phyloP scores from a whole-genome alignment of 2,329 filamentous ascomycete species.

The Aspergillus sp. region DNA sequence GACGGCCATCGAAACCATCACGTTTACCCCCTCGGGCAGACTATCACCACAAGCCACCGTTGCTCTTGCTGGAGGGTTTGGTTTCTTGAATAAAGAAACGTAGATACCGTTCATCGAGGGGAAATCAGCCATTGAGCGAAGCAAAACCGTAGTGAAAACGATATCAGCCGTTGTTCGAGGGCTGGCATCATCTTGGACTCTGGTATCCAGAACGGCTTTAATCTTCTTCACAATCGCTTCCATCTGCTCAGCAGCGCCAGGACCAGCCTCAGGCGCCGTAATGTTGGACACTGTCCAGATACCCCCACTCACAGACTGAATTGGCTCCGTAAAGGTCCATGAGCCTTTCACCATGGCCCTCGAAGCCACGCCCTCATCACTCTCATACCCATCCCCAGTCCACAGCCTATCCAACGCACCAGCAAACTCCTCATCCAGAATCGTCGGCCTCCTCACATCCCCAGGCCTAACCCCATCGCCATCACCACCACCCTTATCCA shows the following conservation, averaged over 20 bases:
- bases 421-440: slow-evolving; percentile 66
- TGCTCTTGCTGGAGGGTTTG: slow-evolving; percentile 82
- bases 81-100: slow-evolving; percentile 67
- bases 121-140: slow-evolving; percentile 81
- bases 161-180: slow-evolving; percentile 38
- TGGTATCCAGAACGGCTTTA: slow-evolving; percentile 25
- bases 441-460: slow-evolving; percentile 53
- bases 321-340: not conserved
- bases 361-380: not conserved
- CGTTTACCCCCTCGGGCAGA: slow-evolving; percentile 60
- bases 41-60: slow-evolving; percentile 74
- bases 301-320: slow-evolving; percentile 21
- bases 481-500: slow-evolving; percentile 40
- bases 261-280: slow-evolving; percentile 39
- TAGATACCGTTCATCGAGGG: slow-evolving; percentile 73
- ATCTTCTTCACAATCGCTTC: slow-evolving; percentile 20
- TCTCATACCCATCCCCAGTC: not conserved
- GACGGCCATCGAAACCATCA: slow-evolving; percentile 59
- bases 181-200: not conserved
- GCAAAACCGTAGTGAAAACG: slow-evolving; percentile 60
- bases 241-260: slow-evolving; percentile 44
- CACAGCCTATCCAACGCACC: slow-evolving; percentile 32
- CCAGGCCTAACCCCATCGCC: slow-evolving; percentile 21
- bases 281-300: slow-evolving; percentile 40
- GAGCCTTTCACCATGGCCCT: slow-evolving; percentile 1